These are phyloP conservation scores for Ceratocystis alfenasii DNA, from an alignment of 2,329 filamentous ascomycete genomes.

Conservation along the genomic window DNA sequence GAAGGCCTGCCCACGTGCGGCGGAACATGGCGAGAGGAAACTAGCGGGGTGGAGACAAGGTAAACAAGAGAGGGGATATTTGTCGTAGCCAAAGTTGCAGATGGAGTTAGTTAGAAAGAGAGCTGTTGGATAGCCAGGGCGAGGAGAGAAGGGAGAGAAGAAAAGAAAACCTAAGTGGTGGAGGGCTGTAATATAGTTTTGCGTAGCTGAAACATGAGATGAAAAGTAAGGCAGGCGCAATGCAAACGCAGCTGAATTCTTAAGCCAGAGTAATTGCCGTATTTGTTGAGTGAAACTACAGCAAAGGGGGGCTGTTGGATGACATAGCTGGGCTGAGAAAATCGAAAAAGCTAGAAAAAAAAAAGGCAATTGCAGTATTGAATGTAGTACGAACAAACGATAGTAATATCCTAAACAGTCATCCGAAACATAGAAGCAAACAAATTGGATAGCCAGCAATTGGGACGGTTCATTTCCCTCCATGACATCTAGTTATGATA, in stretches of 20 bases:
- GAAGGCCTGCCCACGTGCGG: slow-evolving; percentile 54
- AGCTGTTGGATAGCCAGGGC: background rate
- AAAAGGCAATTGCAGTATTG: background rate
- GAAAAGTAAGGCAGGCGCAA: background rate
- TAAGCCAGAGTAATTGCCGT: background rate
- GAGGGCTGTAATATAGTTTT: background rate
- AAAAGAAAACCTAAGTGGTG: background rate
- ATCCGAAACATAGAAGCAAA: slow-evolving; percentile 1
- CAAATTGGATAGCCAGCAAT: background rate
- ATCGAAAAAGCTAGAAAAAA: background rate
- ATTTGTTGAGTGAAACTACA: background rate
- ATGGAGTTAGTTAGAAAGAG: too few relatives aligned
- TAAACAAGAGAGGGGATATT: too few relatives aligned
- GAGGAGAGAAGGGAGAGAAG: background rate
- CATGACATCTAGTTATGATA: background rate
- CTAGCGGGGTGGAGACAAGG: background rate
- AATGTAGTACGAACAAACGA: background rate
- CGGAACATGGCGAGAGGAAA: slow-evolving; percentile 54
- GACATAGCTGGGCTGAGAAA: background rate
- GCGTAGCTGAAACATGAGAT: background rate
- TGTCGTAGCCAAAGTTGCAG: too few relatives aligned
- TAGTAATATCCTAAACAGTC: background rate
- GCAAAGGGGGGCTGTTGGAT: background rate
- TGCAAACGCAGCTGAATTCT: background rate
- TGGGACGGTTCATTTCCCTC: background rate